A percentile compares a stretch with the other conserved stretches of the same genome.
Conservation (phyloP, 371 early-diverging fungal genomes). For the Mucor plumbeus region DNA sequence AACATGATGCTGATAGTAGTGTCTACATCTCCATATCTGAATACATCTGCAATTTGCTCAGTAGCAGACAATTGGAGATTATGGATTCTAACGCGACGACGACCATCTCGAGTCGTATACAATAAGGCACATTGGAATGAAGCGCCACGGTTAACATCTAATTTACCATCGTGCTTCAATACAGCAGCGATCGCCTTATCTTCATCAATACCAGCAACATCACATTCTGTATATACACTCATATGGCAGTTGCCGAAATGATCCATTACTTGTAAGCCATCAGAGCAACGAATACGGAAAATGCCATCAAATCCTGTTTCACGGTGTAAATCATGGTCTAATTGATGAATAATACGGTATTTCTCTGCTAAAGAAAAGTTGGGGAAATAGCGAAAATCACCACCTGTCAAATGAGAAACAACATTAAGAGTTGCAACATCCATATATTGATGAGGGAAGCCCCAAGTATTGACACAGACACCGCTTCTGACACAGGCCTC, state of each 20-base stretch:
- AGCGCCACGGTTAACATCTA: conserved; percentile 84
- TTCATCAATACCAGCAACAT: conserved; percentile 90
- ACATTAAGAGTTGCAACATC: conserved; percentile 87
- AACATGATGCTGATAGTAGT: conserved; percentile 83
- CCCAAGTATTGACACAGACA: conserved; percentile 85
- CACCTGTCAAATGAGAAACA: conserved; percentile 84
- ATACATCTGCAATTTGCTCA: conserved; percentile 83
- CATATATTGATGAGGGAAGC: conserved; percentile 86
- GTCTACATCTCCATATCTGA: conserved; percentile 92
- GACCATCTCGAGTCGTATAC: conserved; percentile 89
- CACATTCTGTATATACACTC: conserved; percentile 93
- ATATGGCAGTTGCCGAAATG: conserved; percentile 95
- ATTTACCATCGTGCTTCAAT: conserved; percentile 90
- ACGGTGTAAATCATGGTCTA: conserved; percentile 75
- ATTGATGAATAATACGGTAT: conserved; percentile 70
- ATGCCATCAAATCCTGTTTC: conserved; percentile 90
- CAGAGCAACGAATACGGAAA: conserved; percentile 90
- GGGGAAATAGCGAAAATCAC: conserved; percentile 81
- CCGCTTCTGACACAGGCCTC: conserved; percentile 84
- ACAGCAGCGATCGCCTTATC: conserved; percentile 86
- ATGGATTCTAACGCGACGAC: conserved; percentile 91
- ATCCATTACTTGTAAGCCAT: conserved; percentile 87
- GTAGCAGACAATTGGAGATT: conserved; percentile 85
- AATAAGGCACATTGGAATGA: conserved; percentile 91
- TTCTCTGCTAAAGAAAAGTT: conserved; percentile 80